Percentiles rank a stretch among this genome's conserved stretches.
Evolutionary conservation across 2,329 filamentous ascomycete species (phyloP).

Genomic region (Fusarium torulosum): DNA sequence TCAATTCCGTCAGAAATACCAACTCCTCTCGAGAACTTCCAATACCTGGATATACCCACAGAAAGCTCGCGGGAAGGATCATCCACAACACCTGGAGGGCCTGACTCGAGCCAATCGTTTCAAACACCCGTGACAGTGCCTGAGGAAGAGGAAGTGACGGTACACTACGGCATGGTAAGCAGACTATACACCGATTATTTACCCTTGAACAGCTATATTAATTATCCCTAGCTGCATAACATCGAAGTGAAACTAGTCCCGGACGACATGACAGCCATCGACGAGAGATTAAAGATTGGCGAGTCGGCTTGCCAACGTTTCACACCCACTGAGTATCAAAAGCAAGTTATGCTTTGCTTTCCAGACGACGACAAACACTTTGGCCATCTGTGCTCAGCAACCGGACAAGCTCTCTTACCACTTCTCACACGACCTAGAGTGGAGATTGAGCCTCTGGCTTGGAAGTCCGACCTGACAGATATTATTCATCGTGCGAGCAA

Average conservation of each 20-base stretch:
- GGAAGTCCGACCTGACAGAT: neutral
- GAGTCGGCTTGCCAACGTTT: constrained; percentile 1
- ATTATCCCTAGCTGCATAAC: constrained; percentile 6
- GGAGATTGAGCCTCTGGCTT: neutral
- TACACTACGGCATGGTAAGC: constrained; percentile 20
- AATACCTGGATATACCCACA: neutral
- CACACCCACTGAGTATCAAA: neutral
- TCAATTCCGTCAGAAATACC: fast-evolving
- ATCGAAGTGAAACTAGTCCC: constrained; percentile 19
- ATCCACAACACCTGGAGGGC: neutral
- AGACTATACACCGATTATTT: no score
- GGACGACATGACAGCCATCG: constrained; percentile 2
- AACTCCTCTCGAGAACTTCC: fast-evolving
- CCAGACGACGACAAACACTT: constrained; percentile 3
- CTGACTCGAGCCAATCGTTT: neutral
- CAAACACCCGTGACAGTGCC: neutral
- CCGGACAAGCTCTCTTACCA: neutral
- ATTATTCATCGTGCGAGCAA: constrained; percentile 9
- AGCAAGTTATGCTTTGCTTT: constrained; percentile 15
- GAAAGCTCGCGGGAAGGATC: constrained; percentile 5
- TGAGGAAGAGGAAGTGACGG: fast-evolving
- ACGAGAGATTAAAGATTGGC: neutral
- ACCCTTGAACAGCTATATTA: neutral
- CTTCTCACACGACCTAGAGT: neutral
- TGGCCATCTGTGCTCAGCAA: neutral